Conservation (phyloP, 2,329 filamentous ascomycete species). For the Karstenula rhodostoma region DNA sequence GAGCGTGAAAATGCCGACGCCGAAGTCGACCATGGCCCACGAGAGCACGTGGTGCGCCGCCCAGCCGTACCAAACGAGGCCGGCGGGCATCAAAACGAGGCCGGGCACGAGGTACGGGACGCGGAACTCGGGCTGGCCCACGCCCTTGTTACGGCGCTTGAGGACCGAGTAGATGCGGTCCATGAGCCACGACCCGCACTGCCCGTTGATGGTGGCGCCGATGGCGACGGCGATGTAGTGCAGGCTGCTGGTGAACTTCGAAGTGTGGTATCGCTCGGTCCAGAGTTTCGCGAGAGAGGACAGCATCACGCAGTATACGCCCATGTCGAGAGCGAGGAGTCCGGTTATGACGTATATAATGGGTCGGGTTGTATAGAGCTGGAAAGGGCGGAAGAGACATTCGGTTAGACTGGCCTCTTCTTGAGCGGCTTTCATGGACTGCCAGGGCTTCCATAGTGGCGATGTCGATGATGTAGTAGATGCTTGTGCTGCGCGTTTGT, state of each 20-base stretch:
- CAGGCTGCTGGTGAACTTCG: conserved; percentile 17
- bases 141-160: conserved; percentile 11
- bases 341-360: conserved; percentile 56
- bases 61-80: conserved; percentile 60
- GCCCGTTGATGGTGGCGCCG: conserved; percentile 60
- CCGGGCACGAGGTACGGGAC: conserved; percentile 31
- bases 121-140: conserved; percentile 29
- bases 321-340: conserved; percentile 53
- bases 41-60: conserved; percentile 59
- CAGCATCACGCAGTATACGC: conserved; percentile 39
- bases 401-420: conserved; percentile 29
- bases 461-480: no score
- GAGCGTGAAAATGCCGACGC: conserved; percentile 52
- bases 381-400: conserved; percentile 59
- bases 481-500: conserved; percentile 38
- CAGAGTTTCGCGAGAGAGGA: conserved; percentile 34
- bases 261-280: conserved; percentile 29
- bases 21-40: conserved; percentile 63
- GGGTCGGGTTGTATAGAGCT: conserved; percentile 62
- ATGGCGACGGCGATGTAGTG: conserved; percentile 61
- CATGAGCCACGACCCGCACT: conserved; percentile 52
- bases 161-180: conserved; percentile 52
- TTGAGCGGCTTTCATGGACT: conserved; percentile 66
- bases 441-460: conserved; percentile 48
- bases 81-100: conserved; percentile 39